Percentiles rank a stretch among this genome's conserved stretches.
phyloP scores from a whole-genome alignment of 1,139 yeast genomes.

The Candida labiduridarum region DNA sequence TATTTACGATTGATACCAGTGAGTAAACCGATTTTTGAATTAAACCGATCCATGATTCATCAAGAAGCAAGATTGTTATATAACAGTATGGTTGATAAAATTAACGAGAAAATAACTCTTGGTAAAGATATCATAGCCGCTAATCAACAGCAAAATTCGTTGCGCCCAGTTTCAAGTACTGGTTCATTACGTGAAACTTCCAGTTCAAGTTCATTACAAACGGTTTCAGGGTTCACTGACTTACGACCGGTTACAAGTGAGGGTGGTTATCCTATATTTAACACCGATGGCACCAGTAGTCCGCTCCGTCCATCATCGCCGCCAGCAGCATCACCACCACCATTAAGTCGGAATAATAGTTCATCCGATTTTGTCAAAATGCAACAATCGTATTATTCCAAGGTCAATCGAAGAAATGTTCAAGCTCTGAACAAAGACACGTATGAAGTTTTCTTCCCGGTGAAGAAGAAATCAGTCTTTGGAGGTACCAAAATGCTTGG shows the following conservation, averaged over 20 bases:
- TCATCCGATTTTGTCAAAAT: slow-evolving; percentile 31
- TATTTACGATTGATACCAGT: slow-evolving; percentile 30
- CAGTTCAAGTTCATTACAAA: neutral
- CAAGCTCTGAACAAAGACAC: slow-evolving; percentile 12
- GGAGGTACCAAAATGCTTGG: slow-evolving; percentile 38
- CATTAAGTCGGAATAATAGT: slow-evolving; percentile 22
- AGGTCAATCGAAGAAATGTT: slow-evolving; percentile 16
- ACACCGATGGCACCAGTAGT: neutral
- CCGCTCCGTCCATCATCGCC: no score
- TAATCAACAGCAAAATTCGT: slow-evolving; percentile 7
- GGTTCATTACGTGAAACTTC: slow-evolving; percentile 3
- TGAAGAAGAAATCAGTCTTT: slow-evolving; percentile 33
- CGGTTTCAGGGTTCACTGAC: neutral
- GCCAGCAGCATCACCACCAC: neutral
- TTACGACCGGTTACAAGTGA: slow-evolving; percentile 3
- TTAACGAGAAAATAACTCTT: slow-evolving; percentile 28
- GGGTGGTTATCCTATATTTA: neutral
- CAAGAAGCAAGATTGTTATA: slow-evolving; percentile 36
- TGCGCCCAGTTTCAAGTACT: slow-evolving; percentile 11
- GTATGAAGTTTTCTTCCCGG: slow-evolving; percentile 37
- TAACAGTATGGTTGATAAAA: slow-evolving; percentile 27
- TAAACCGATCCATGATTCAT: slow-evolving; percentile 34
- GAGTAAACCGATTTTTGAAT: slow-evolving; percentile 27
- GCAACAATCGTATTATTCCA: slow-evolving; percentile 32
- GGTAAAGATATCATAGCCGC: slow-evolving; percentile 23